Conservation (phyloP, 2,329 filamentous ascomycete genomes). For the Pseudogymnoascus sp. region DNA sequence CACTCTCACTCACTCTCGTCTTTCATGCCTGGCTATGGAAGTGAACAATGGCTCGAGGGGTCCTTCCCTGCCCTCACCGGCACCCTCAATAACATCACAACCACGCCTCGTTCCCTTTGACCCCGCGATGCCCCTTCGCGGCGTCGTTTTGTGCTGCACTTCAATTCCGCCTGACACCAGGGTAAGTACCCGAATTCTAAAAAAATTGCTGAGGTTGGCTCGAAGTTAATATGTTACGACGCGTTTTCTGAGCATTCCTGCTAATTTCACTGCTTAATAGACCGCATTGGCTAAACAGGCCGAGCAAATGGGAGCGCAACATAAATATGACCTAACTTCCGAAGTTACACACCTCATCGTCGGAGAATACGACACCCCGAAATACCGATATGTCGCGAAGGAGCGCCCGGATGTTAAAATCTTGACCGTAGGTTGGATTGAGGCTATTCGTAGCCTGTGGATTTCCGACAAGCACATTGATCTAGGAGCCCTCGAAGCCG, state of each 20-base stretch:
- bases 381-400: constrained; percentile 91
- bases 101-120: constrained; percentile 9
- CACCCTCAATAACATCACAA: neutral
- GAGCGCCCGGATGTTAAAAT: constrained; percentile 79
- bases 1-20: neutral
- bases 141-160: constrained; percentile 79
- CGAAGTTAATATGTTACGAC: constrained; percentile 29
- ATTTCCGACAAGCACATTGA: constrained; percentile 70
- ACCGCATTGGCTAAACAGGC: constrained; percentile 55
- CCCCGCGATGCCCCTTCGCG: constrained; percentile 52
- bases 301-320: constrained; percentile 72
- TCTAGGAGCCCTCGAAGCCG: constrained; percentile 57
- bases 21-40: constrained; percentile 6
- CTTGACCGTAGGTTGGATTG: constrained; percentile 76
- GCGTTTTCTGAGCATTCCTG: neutral
- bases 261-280: constrained; percentile 25
- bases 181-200: constrained; percentile 41
- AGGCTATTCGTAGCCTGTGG: constrained; percentile 73
- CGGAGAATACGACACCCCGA: constrained; percentile 79
- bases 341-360: constrained; percentile 93
- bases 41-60: neutral
- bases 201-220: constrained; percentile 16
- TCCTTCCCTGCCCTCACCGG: constrained; percentile 2
- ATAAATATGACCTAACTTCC: constrained; percentile 88
- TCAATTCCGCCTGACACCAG: constrained; percentile 72